phyloP scores from a whole-genome alignment of 164 flowering plant species.

The Warburgia ugandensis region DNA sequence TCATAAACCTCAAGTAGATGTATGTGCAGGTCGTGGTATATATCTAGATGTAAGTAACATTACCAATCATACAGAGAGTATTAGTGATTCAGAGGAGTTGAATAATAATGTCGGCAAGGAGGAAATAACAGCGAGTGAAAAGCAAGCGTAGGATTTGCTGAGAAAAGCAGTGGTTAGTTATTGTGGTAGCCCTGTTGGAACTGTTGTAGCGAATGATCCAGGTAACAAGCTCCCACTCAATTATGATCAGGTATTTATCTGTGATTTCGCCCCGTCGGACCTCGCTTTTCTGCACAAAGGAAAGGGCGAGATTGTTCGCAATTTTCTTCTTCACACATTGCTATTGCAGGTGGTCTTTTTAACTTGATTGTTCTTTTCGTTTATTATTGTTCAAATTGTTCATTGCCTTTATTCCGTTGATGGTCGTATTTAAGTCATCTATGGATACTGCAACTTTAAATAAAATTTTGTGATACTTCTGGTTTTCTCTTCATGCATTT shows the following conservation, averaged over 20 bases:
- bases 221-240: conserved; percentile 60
- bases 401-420: no score
- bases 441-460: no score
- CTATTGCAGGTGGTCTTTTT: conserved; percentile 76
- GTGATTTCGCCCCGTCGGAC: conserved; percentile 96
- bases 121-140: conserved; percentile 51
- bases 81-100: no score
- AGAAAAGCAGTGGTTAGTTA: conserved; percentile 60
- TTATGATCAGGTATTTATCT: conserved; percentile 91
- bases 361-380: not conserved
- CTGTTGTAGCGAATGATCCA: conserved; percentile 86
- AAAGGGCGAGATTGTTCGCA: conserved; percentile 83
- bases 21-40: no score
- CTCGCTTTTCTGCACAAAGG: conserved; percentile 91
- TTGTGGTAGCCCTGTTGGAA: conserved; percentile 90
- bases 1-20: conserved; percentile 35
- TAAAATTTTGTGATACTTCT: no score
- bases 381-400: not conserved
- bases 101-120: conserved; percentile 10
- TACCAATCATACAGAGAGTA: no score
- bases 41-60: not conserved
- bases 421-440: no score
- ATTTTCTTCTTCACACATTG: conserved; percentile 88
- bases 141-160: conserved; percentile 81
- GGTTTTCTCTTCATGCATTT: no score